These are phyloP conservation scores for Actinomortierella ambigua DNA, from an alignment of 371 early-diverging fungal species.

Conservation along the genomic window DNA sequence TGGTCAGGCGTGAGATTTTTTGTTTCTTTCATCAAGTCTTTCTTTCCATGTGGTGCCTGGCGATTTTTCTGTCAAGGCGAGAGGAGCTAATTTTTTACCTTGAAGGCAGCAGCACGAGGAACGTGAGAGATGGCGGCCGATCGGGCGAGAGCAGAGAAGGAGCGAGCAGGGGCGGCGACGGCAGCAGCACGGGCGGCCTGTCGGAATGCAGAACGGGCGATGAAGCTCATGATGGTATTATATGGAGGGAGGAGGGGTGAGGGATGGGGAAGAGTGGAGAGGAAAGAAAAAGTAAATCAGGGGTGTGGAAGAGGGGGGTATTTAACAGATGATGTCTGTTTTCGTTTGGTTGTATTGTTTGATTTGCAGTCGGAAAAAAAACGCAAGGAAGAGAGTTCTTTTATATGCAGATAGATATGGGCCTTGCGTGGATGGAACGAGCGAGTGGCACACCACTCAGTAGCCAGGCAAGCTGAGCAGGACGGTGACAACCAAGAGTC, in stretches of 20 bases:
- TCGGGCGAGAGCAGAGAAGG: conserved; percentile 45
- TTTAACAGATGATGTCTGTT: no score
- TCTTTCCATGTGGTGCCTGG: no score
- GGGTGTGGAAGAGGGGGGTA: background rate
- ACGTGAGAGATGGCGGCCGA: conserved; percentile 36
- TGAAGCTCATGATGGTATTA: conserved; percentile 36
- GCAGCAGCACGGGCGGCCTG: conserved; percentile 47
- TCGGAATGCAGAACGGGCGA: conserved; percentile 42
- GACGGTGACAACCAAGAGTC: no score
- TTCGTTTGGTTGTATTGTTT: no score
- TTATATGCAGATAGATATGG: background rate
- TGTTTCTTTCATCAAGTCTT: background rate
- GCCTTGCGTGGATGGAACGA: no score
- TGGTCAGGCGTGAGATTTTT: background rate
- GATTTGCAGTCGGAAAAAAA: background rate
- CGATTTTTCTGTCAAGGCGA: no score
- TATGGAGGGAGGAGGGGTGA: conserved; percentile 8
- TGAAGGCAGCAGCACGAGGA: conserved; percentile 45
- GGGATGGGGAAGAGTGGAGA: background rate
- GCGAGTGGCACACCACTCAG: no score
- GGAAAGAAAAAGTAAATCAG: conserved; percentile 2
- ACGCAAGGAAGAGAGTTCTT: background rate
- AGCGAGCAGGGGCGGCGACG: conserved; percentile 43
- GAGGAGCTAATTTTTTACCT: no score
- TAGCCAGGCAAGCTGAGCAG: no score